phyloP scores from a whole-genome alignment of 148 eudicot genomes.

The Polygonum aviculare region DNA sequence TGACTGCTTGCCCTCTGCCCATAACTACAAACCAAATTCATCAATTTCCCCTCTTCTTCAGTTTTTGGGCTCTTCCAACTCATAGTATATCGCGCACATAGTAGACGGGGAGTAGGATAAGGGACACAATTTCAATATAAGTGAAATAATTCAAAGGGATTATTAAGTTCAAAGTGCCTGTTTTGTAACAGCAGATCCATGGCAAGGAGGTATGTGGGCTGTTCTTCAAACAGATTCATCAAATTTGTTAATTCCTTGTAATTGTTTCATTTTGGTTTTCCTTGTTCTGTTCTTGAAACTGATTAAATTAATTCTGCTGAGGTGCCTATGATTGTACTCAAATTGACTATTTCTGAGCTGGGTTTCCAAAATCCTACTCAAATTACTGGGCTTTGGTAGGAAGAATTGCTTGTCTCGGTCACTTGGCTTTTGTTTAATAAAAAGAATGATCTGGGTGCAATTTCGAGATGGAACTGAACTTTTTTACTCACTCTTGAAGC shows the following conservation, averaged over 20 bases:
- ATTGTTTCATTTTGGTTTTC: not conserved
- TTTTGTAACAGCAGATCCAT: not conserved
- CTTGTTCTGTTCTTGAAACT: not conserved
- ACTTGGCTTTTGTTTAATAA: not conserved
- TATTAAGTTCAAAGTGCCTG: not conserved
- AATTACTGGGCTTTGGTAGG: not conserved
- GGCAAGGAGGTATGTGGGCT: conserved; percentile 6
- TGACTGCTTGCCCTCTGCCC: conserved; percentile 2
- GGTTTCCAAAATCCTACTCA: not conserved
- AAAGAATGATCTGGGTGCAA: not conserved
- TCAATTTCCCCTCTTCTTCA: not conserved
- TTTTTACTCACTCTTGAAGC: not conserved
- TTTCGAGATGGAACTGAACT: not conserved
- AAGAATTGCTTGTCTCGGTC: not conserved
- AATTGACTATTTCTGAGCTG: too few species aligned
- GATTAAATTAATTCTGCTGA: not conserved
- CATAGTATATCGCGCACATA: not conserved
- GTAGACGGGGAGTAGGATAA: not conserved
- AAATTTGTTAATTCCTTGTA: not conserved
- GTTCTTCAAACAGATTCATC: not conserved
- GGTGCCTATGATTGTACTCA: too few species aligned
- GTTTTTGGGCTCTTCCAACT: not conserved
- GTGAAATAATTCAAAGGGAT: not conserved
- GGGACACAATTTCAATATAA: not conserved
- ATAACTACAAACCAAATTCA: not conserved